phyloP scores from a whole-genome alignment of 441 rosid species.

The Gossypium schwendimanii region DNA sequence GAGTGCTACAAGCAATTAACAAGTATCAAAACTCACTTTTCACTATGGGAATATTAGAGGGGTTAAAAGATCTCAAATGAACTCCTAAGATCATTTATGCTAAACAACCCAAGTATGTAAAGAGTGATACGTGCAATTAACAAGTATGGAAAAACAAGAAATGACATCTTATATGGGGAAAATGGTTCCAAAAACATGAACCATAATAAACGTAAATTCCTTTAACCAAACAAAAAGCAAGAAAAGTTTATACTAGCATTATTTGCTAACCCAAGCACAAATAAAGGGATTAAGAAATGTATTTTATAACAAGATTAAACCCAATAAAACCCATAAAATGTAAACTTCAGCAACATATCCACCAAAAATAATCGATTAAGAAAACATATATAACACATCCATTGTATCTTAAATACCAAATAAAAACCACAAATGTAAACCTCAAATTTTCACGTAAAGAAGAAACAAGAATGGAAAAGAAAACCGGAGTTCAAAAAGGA shows the following conservation, averaged over 20 bases:
- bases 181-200: constrained; percentile 10
- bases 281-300: not conserved
- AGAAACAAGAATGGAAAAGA: not conserved
- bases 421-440: constrained; percentile 15
- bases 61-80: not conserved
- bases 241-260: not conserved
- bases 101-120: not conserved
- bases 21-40: no score
- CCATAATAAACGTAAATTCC: not conserved
- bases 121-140: not conserved
- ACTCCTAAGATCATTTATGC: not conserved
- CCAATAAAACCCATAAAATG: constrained; percentile 16
- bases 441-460: constrained; percentile 1
- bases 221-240: not conserved
- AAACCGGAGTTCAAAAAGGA: constrained; percentile 9
- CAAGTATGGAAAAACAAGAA: not conserved
- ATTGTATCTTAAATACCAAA: constrained; percentile 13
- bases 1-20: no score
- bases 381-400: not conserved
- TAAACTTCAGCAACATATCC: not conserved
- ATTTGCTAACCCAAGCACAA: not conserved
- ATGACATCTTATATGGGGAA: not conserved
- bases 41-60: constrained; percentile 4
- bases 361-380: not conserved
- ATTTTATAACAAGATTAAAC: not conserved